Evolutionary conservation across 176 grass and related monocot species (phyloP), one percentile per base, ranked within the genome.

Genomic region (Bolboschoenus planiculmis): DNA sequence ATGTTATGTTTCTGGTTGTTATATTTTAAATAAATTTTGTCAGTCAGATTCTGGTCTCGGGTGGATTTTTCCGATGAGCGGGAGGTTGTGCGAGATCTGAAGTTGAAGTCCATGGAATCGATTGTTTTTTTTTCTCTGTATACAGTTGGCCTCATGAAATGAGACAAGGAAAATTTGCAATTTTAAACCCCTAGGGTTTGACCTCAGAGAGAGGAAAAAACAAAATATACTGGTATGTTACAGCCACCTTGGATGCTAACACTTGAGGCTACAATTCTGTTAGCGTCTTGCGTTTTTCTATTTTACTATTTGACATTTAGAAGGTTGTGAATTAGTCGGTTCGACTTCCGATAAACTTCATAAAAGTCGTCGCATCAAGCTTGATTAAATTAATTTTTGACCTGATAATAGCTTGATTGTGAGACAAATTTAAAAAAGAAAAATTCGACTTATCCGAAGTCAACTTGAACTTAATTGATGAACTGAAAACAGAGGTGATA

Each of bases 201-300:
- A n/a, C n/a, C n/a, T n/a, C n/a, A n/a, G n/a, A n/a, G n/a, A n/a
- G n/a, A n/a, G n/a, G n/a, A n/a, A n/a, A n/a, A n/a, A n/a, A n/a
- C n/a, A n/a, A n/a, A n/a, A n/a, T n/a, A n/a, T n/a, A n/a, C n/a
- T n/a, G n/a, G n/a, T n/a, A n/a, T 56, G 21, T 55, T 81, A 39
- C 62, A 86, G 85, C 91, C 84, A 88, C 84, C 85, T 81, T 81
- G 79, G 88, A 90, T 86, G 79, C 72, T 48, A 88, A 90, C 78
- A 81, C 85, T 56, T 83, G 70, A 89, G 84, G 76, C 53, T 81
- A 60, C 83, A 56, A 21, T 65, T 47, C 34, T 67, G 29, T 83
- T 83, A 35, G 35, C 65, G 6, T 53, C 48, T 84, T 71, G 56
- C 64, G 35, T 74, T 57, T 84, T 42, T 33, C 55, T 56, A 57